Evolutionary conservation across 2,329 filamentous ascomycete genomes (phyloP).

Genomic region (Talaromyces atroroseus): DNA sequence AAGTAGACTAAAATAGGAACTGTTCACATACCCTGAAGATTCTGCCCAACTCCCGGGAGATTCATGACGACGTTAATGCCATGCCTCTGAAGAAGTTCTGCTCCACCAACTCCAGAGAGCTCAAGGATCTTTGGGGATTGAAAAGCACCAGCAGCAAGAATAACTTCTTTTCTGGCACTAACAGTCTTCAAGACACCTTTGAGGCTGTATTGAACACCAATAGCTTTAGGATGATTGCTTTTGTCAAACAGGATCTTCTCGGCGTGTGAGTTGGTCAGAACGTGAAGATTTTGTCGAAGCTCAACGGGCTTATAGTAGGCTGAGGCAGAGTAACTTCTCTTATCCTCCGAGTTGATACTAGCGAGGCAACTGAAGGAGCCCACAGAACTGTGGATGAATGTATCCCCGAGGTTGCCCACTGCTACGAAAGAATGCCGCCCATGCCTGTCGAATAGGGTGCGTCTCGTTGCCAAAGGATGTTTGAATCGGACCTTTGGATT

Average conservation of each 20-base stretch:
- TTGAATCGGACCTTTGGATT: background rate
- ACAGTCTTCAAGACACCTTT: background rate
- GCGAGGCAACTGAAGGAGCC: background rate
- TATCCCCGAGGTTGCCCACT: background rate
- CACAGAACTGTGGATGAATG: background rate
- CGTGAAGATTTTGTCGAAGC: constrained; percentile 15
- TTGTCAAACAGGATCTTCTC: constrained; percentile 13
- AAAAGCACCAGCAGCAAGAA: constrained; percentile 44
- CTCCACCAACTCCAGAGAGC: constrained; percentile 42
- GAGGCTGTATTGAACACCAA: constrained; percentile 42
- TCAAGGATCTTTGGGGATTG: constrained; percentile 43
- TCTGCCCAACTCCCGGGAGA: constrained; percentile 35
- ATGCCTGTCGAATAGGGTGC: background rate
- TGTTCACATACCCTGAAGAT: constrained; percentile 21
- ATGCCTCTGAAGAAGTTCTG: constrained; percentile 28
- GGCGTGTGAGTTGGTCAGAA: constrained; percentile 17
- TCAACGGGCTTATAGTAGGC: constrained; percentile 14
- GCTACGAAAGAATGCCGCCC: background rate
- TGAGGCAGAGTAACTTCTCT: constrained; percentile 16
- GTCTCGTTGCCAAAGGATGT: background rate
- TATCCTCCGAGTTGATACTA: background rate
- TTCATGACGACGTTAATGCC: constrained; percentile 33
- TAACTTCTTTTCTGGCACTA: constrained; percentile 38
- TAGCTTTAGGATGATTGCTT: constrained; percentile 21
- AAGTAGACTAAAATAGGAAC: background rate